Percentiles rank a stretch among this genome's conserved stretches.
Evolutionary conservation across 495 filamentous ascomycete genomes (phyloP).

Genomic region (Astrothelium macrocarpum): DNA sequence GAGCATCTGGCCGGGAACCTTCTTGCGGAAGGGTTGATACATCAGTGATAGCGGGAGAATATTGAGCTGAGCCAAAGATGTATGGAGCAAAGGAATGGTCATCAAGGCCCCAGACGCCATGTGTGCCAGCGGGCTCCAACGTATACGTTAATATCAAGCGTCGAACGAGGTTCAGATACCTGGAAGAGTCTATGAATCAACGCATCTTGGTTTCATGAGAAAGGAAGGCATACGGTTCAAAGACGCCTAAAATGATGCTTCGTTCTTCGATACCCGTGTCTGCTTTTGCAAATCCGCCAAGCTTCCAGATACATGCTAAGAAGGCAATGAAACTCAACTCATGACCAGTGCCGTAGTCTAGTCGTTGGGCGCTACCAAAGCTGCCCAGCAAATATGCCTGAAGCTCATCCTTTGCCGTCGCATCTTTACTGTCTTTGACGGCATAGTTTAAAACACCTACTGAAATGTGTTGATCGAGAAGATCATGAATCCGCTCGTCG

Average conservation of each 20-base stretch:
- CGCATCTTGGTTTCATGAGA: neutral
- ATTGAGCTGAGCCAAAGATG: conserved; percentile 87
- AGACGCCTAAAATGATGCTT: conserved; percentile 65
- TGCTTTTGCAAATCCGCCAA: conserved; percentile 57
- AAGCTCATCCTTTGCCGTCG: conserved; percentile 54
- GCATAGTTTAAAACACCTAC: conserved; percentile 38
- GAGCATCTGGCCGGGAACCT: conserved; percentile 63
- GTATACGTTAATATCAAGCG: conserved; percentile 83
- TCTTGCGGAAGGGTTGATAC: conserved; percentile 55
- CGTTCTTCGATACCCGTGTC: conserved; percentile 53
- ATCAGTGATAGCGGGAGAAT: conserved; percentile 60
- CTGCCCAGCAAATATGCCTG: conserved; percentile 70
- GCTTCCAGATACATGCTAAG: conserved; percentile 79
- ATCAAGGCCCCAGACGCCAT: conserved; percentile 92
- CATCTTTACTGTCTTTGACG: conserved; percentile 9
- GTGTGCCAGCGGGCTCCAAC: conserved; percentile 72
- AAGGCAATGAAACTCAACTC: conserved; percentile 93
- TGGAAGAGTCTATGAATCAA: conserved; percentile 24
- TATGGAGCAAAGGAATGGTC: conserved; percentile 97
- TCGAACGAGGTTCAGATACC: conserved; percentile 77
- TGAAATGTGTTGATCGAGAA: conserved; percentile 57
- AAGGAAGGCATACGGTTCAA: conserved; percentile 58
- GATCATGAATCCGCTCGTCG: conserved; percentile 43
- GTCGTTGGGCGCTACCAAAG: conserved; percentile 78
- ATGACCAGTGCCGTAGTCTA: conserved; percentile 95